Percentiles rank a stretch among this genome's conserved stretches.
Conservation (phyloP, 495 filamentous ascomycete species). For the Pseudoneurospora amorphoporcata region DNA sequence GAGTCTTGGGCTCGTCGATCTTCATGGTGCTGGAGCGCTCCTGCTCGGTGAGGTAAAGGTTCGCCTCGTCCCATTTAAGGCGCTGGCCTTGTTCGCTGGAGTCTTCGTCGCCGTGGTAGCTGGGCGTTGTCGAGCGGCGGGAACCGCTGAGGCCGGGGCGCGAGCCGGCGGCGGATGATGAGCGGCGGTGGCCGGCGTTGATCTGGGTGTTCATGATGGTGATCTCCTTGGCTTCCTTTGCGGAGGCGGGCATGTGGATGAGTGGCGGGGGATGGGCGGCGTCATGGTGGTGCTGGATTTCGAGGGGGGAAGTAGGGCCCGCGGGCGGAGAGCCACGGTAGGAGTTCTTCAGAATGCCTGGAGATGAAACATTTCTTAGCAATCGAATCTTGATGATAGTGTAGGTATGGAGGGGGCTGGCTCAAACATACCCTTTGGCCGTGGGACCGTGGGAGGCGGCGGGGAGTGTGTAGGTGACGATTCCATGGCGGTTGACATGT, state of each 20-base stretch:
- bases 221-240: slow-evolving; percentile 68
- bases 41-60: slow-evolving; percentile 91
- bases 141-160: slow-evolving; percentile 55
- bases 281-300: slow-evolving; percentile 14
- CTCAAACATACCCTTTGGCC: slow-evolving; percentile 60
- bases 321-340: slow-evolving; percentile 45
- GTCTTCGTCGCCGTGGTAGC: slow-evolving; percentile 29
- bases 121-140: slow-evolving; percentile 45
- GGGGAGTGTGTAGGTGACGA: slow-evolving; percentile 28
- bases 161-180: slow-evolving; percentile 53
- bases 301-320: slow-evolving; percentile 31
- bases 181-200: slow-evolving; percentile 85
- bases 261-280: slow-evolving; percentile 15
- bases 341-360: slow-evolving; percentile 94
- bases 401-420: not conserved
- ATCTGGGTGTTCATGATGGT: slow-evolving; percentile 86
- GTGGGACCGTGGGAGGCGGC: slow-evolving; percentile 41
- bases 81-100: slow-evolving; percentile 52
- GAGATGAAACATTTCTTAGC: not conserved
- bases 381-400: not conserved
- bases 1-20: slow-evolving; percentile 96
- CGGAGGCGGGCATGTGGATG: slow-evolving; percentile 24
- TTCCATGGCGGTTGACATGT: slow-evolving; percentile 30
- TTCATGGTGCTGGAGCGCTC: slow-evolving; percentile 95
- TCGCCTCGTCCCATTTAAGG: slow-evolving; percentile 96